phyloP scores from a whole-genome alignment of 768 basidiomycete genomes.

The Strobilomyces echinocephalus region DNA sequence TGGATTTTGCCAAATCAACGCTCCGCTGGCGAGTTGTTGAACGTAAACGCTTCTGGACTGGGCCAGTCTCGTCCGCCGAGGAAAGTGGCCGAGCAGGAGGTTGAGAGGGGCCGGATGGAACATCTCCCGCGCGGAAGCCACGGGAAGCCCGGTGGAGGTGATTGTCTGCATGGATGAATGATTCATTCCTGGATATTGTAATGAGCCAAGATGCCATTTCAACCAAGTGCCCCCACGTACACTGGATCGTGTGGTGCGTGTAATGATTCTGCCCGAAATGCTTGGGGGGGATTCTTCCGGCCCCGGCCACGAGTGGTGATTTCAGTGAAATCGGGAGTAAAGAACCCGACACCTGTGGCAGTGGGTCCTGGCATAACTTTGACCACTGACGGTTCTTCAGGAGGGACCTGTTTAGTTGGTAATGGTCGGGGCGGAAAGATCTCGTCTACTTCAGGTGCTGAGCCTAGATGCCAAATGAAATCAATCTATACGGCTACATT shows the following conservation, averaged over 20 bases:
- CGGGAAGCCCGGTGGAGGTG: conserved; percentile 48
- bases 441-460: conserved; percentile 66
- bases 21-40: conserved; percentile 55
- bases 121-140: conserved; percentile 38
- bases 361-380: conserved; percentile 40
- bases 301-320: conserved; percentile 52
- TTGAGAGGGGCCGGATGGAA: conserved; percentile 40
- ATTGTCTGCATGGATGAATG: conserved; percentile 49
- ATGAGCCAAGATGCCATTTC: conserved; percentile 1
- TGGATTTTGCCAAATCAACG: conserved; percentile 46
- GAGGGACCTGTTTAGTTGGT: conserved; percentile 49
- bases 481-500: conserved; percentile 1
- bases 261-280: conserved; percentile 54
- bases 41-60: conserved; percentile 70
- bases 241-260: conserved; percentile 56
- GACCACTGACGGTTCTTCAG: conserved; percentile 46
- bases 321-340: conserved; percentile 64
- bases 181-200: conserved; percentile 47
- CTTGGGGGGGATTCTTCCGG: conserved; percentile 50
- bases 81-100: conserved; percentile 64
- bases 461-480: conserved; percentile 41
- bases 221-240: conserved; percentile 36
- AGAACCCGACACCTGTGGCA: conserved; percentile 67
- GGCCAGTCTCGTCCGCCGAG: conserved; percentile 78
- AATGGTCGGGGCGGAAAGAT: conserved; percentile 61